phyloP scores from a whole-genome alignment of 768 basidiomycete species.

The Mycena latifolia region DNA sequence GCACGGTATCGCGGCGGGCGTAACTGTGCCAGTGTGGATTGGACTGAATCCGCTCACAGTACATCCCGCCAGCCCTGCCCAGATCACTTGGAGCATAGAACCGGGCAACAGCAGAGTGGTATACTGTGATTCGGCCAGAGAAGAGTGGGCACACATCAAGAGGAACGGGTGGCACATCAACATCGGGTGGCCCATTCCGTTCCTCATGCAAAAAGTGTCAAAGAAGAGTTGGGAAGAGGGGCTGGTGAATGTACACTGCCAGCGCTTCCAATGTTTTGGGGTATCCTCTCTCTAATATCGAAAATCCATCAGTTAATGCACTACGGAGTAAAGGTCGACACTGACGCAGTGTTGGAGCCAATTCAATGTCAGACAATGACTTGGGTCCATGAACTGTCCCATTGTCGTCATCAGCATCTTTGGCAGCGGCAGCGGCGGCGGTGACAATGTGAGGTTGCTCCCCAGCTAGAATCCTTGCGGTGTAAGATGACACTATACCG shows the following conservation, averaged over 20 bases:
- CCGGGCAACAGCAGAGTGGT: conserved; percentile 15
- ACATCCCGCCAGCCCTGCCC: conserved; percentile 36
- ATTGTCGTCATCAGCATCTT: conserved; percentile 26
- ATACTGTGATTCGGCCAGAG: background rate
- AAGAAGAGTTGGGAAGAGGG: background rate
- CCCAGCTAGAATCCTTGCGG: background rate
- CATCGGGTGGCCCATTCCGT: background rate
- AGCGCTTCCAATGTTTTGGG: background rate
- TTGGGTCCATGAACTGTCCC: conserved; percentile 26
- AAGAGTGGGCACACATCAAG: background rate
- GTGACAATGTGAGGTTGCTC: background rate
- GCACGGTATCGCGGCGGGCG: conserved; percentile 42
- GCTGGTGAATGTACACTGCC: conserved; percentile 3
- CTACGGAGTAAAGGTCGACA: background rate
- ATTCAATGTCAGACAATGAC: conserved; percentile 21
- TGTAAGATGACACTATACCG: background rate
- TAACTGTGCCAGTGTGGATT: conserved; percentile 40
- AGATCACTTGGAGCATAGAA: conserved; percentile 19
- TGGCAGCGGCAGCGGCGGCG: background rate
- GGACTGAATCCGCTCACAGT: conserved; percentile 42
- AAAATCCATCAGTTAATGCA: background rate
- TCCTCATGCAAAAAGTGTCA: conserved; percentile 2
- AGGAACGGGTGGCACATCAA: background rate
- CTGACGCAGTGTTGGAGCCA: conserved; percentile 28
- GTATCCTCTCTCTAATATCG: conserved; percentile 6